Base-by-base conservation (phyloP, 176 grass and related monocot genomes). In the Musa itinerans region DNA sequence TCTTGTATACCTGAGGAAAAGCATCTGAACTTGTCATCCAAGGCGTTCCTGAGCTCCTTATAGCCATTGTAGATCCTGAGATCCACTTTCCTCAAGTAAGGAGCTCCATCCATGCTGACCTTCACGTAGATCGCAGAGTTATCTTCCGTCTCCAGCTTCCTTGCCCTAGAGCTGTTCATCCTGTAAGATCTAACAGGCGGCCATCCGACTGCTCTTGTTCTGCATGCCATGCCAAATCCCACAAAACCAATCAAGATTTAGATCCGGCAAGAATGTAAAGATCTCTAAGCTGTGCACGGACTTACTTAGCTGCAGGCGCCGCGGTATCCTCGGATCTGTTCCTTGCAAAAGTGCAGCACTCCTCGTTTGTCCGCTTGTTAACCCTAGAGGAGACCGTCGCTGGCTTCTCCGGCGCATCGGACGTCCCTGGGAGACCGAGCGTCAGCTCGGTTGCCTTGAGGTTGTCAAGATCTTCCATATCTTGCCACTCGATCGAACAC, bases 41-140 rank as follows among this genome's bases (percentile, higher is more conserved):
- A n/a, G 14, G 57, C 14, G 57, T 17, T n/a, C 57, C 57, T 61
- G 57, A 61, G 57, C 14, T 61, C 57, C 57, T 61, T 61, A 8
- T 61, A 61, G n/a, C 57, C 57, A 17, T 61, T 61, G 57, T 16
- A 20, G 57, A 61, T n/a, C 57, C n/a, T 61, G 5, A 61, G 57
- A n/a, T 61, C 57, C n/a, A 61, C 57, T 61, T 61, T 61, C 57
- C 57, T 61, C 57, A 61, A 61, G 12, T 61, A 61, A 19, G 57
- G 16, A 61, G 57, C 57, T 61, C 57, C 57, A 8, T 61, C 57
- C 57, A 61, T 61, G 9, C 57, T n/a, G 16, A 61, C 57, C 57
- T 61, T 61, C 57, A 61, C 57, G 57, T 61, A 61, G 57, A 61
- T 61, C n/a, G 16, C 57, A 3, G 57, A 14, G 57, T n/a, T 16